These are phyloP conservation scores for Aureobasidium namibiae DNA, from an alignment of 2,329 filamentous ascomycete species.

Conservation along the genomic window DNA sequence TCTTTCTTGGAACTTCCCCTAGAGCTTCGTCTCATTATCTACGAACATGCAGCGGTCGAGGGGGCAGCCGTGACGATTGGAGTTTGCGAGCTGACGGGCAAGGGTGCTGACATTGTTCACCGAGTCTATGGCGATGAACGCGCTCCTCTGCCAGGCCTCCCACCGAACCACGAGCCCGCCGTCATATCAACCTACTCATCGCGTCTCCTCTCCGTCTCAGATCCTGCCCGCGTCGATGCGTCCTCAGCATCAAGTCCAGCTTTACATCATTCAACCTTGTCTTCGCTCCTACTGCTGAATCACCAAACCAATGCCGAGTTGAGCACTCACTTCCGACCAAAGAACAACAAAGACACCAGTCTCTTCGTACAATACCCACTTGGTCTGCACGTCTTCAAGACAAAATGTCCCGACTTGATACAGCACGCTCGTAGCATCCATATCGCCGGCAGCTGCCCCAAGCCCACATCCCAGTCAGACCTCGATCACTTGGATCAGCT, in stretches of 20 bases:
- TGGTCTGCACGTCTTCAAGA: constrained; percentile 32
- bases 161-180: constrained; percentile 28
- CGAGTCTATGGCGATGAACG: constrained; percentile 20
- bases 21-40: constrained; percentile 36
- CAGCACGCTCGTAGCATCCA: constrained; percentile 33
- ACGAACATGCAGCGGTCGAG: constrained; percentile 31
- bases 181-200: constrained; percentile 27
- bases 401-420: constrained; percentile 31
- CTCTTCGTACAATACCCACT: constrained; percentile 34
- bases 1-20: constrained; percentile 27
- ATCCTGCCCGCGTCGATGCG: constrained; percentile 21
- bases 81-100: constrained; percentile 27
- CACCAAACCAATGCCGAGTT: constrained; percentile 30
- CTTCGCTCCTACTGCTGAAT: constrained; percentile 20
- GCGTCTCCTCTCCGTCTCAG: constrained; percentile 25
- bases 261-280: constrained; percentile 12
- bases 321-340: constrained; percentile 24
- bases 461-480: constrained; percentile 15
- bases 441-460: constrained; percentile 31
- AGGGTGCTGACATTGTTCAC: constrained; percentile 24
- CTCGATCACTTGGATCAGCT: constrained; percentile 24
- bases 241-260: background rate
- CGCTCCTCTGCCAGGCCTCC: constrained; percentile 29
- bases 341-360: constrained; percentile 26
- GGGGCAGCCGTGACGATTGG: constrained; percentile 31